Evolutionary conservation across 768 basidiomycete species (phyloP), one percentile per base, ranked within the genome.

Genomic region (Multifurca ochricompacta): DNA sequence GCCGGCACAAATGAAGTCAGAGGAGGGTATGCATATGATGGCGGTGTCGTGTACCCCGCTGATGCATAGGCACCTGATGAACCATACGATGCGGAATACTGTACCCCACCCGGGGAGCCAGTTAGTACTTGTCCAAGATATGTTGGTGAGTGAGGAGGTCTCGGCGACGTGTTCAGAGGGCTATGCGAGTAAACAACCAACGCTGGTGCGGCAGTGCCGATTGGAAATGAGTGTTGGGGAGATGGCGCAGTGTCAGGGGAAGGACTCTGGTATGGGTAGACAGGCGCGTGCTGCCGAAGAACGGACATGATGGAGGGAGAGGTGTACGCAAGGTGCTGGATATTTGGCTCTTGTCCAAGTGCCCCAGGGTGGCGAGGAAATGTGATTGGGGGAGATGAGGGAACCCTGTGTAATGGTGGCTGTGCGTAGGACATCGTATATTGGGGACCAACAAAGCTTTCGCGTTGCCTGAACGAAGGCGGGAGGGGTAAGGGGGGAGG

Each of bases 201-300:
- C 11, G 48, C 28, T 9, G 59, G 53, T 10, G 54, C 6, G 35
- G 61, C 53, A 14, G 57, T 37, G 41, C 48, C 58, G 5, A 61
- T 44, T 30, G 58, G 59, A 13, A 63, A 64, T 4, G 67, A 47
- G 57, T 68, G 68, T 45, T 58, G 61, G 30, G 64, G 56, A 6
- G 67, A 42, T 10, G 71, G 64, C 39, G 52, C 39, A 23, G 63
- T 65, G 28, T 76, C 71, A 1, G 69, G 60, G 3, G 71, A 64
- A 45, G 67, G 71, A 2, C 63, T 58, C 41, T 67, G 71, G 59
- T 70, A 76, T n/a, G 60, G 47, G 55, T 72, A 75, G 21, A 75
- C 66, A 7, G 74, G 69, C 3, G 67, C 62, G 32, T 68, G 69
- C 46, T 63, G 55, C 35, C 60, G 65, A 48, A 74, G 64, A 65